Base-by-base conservation (phyloP, 306 rosid species). In the Aeschynomene evenia region DNA sequence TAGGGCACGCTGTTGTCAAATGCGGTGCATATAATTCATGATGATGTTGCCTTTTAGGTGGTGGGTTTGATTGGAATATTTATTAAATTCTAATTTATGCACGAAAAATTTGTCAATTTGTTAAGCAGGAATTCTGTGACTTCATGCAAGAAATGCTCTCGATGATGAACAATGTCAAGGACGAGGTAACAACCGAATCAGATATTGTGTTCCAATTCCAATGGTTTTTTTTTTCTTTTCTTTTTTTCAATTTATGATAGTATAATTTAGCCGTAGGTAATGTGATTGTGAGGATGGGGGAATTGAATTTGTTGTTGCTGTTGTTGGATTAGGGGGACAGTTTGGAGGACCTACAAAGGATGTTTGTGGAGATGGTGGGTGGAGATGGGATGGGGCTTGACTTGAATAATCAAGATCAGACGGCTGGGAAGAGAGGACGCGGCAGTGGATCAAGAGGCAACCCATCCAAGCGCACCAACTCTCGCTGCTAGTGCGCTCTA, bases 81-180 rank as follows among this genome's bases (percentile, higher is more conserved):
- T 24, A 13, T 39, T 24, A 13, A 13, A 10, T 36, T 55, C 33
- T 58, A 58, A 60, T 40, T 53, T 71, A 2, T 22, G 23, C 8
- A 51, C 19, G n/a, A n/a, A 12, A 29, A n/a, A 40, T 16, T 42
- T 74, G 48, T 29, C 1, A 55, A 8, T 7, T 29, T 23, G 56
- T 59, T 16, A 7, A 14, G 19, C 92, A 95, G 99, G 96, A 84
- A 5, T 95, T 95, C 45, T 87, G 88, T 77, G 97, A 79, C 58
- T 95, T 95, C 73, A 89, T 95, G 97, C 84, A 85, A 58, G 99
- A 95, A 77, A 95, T 95, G 97, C 66, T 91, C 10, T 70, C 97
- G 14, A 84, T 91, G 95, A 95, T 95, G 99, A 86, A 87, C 83
- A 87, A 80, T 33, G 96, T 86, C 12, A 89, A 91, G 70, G 87